phyloP scores from a whole-genome alignment of 2,329 filamentous ascomycete genomes.

The Pseudogymnoascus destructans region DNA sequence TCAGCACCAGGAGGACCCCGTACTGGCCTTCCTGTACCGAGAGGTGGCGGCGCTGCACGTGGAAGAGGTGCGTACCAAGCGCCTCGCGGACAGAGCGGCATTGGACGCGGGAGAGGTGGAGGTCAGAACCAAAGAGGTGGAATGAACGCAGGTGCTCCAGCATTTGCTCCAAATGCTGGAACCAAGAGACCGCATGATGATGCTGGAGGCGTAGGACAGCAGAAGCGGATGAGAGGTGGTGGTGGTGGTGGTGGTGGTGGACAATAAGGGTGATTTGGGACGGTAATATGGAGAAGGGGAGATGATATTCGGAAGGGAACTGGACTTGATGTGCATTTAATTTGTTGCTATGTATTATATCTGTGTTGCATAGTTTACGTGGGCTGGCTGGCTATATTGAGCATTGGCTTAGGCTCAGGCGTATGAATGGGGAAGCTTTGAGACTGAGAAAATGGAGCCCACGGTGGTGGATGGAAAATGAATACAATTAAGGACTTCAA shows the following conservation, averaged over 20 bases:
- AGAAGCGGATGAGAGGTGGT: constrained; percentile 32
- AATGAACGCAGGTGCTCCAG: constrained; percentile 23
- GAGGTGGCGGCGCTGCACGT: background rate
- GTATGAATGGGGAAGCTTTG: constrained; percentile 1
- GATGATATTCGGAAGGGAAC: background rate
- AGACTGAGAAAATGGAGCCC: background rate
- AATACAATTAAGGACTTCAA: constrained; percentile 6
- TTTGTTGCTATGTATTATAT: constrained; percentile 7
- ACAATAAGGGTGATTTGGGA: background rate
- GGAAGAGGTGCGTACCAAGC: constrained; percentile 10
- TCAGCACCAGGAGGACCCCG: background rate
- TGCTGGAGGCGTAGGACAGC: constrained; percentile 22
- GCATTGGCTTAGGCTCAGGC: background rate
- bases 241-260: background rate
- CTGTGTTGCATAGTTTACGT: background rate
- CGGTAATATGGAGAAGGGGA: background rate
- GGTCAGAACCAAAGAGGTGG: constrained; percentile 18
- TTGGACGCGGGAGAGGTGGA: constrained; percentile 16
- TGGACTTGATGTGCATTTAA: background rate
- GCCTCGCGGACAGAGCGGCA: constrained; percentile 12
- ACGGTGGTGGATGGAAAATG: constrained; percentile 1
- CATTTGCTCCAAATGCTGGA: constrained; percentile 22
- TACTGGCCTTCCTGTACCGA: constrained; percentile 11
- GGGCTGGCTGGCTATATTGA: background rate
- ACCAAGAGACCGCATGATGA: constrained; percentile 23